Base-by-base conservation (phyloP, 805 yeast genomes). In the Blastobotrys parvus region DNA sequence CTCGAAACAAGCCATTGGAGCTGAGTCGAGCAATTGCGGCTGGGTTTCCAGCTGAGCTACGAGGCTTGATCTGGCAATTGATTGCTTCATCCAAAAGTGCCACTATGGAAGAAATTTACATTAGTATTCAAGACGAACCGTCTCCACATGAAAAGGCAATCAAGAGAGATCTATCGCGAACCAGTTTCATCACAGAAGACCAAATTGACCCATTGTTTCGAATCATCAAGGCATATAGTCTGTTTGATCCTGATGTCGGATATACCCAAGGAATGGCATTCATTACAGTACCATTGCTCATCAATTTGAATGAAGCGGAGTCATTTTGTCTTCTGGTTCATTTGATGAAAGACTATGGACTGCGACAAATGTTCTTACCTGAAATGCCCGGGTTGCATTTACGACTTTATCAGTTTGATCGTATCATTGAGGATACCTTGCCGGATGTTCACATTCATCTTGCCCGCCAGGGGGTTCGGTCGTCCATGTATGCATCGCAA, bases 181-280 rank as follows among this genome's bases (percentile, higher is more conserved):
- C 97, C 0, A 78, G 89, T 44, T 87, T 86, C 62, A 81, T 84
- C 47, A 75, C 85, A 45, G 70, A 70, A 21, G 76, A 78, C 40
- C 46, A 51, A 10, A n/a, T 17, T 10, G 79, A 80, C 54, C 77
- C 53, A 10, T 65, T 92, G 29, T 83, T 70, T 56, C 77, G 79
- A 44, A 80, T 92, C 22, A 74, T 92, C 48, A 84, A 83, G 56
- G 89, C 88, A 0, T 92, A 90, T 64, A 78, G 92, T 18, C 64
- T 86, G 38, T 82, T 76, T 59, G 97, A 92, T 60, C 78, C 83
- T 1, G 97, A 89, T 41, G 96, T 92, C 40, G 98, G 98, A 0
- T 92, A 92, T 57, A 92, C 97, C 1, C 98, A 92, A 63, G 97
- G 98, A 5, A 88, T 92, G 96, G 94, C 94, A 1, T 92, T 92